Base-by-base conservation (phyloP, 176 grass and related monocot species). In the Calamus simplicifolius region DNA sequence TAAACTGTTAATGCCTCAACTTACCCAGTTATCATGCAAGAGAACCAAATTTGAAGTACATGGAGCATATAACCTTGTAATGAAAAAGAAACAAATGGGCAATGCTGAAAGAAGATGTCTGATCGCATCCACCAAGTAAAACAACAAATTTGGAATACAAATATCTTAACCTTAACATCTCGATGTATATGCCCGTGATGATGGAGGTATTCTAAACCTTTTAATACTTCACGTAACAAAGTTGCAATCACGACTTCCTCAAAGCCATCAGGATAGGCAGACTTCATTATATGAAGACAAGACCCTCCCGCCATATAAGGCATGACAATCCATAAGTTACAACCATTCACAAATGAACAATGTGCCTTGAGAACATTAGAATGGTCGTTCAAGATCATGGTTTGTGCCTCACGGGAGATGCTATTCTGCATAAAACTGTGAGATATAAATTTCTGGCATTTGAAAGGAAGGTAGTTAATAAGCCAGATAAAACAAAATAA, bases 211-310 rank as follows among this genome's bases (percentile, higher is more conserved):
- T 88, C 87, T 50, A 98, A 78, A 48, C 83, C 93, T 81, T 78
- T 98, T 1, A 98, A 74, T 54, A 87, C 88, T 72, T 91, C 87
- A 67, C 79, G 79, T 59, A 98, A 79, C 50, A 98, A 48, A 1
- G 83, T 98, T 50, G 87, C 87, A 82, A 98, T 98, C 49, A 98
- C 12, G 23, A 68, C 27, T 73, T 98, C 93, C 7, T 83, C 79
- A 3, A 98, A 85, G 63, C 93, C 93, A 72, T 76, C 50, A 27
- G 87, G 84, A n/a, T 72, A 80, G 14, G 73, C 79, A 30, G 93
- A 88, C 67, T 98, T 98, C 87, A 98, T 85, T 78, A 98, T 88
- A 71, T 98, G 93, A 82, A 98, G 87, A 62, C 78, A 90, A 63
- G 93, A 98, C 16, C 93, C 93, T 51, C 81, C 87, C 5, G 78